Conservation (phyloP, 768 basidiomycete species). For the Amanita exitialis region DNA sequence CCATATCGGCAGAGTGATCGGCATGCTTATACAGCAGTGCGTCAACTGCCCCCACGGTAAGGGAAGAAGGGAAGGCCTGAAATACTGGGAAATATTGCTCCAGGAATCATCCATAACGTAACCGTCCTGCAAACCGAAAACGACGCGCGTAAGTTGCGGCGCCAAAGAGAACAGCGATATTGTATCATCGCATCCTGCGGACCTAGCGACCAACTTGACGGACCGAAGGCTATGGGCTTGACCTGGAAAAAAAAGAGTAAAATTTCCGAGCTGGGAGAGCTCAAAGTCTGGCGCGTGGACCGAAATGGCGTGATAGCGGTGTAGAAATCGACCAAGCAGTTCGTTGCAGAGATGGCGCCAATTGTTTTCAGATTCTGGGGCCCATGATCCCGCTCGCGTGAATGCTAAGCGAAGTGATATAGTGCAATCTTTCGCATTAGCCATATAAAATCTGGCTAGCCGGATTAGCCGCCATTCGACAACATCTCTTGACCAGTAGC, state of each 20-base stretch:
- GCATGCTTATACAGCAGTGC: neutral
- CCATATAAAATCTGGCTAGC: neutral
- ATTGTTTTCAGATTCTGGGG: slow-evolving; percentile 2
- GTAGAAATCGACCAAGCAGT: neutral
- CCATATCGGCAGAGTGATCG: neutral
- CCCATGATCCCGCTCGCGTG: neutral
- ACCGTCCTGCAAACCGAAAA: slow-evolving; percentile 1
- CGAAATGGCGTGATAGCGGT: neutral
- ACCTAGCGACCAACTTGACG: neutral
- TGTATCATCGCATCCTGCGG: neutral
- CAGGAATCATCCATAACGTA: slow-evolving; percentile 1
- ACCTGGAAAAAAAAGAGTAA: neutral
- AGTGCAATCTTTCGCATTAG: neutral
- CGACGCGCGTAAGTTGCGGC: neutral
- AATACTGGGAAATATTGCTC: slow-evolving; percentile 2
- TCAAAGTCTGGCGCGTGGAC: neutral
- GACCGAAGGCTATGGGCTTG: neutral
- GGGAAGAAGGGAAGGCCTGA: neutral
- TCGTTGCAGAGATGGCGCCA: neutral
- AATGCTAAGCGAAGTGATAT: neutral
- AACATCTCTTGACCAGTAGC: neutral
- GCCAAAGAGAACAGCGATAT: neutral
- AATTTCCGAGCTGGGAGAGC: neutral
- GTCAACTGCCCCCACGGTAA: slow-evolving; percentile 1
- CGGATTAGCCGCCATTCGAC: neutral